These are phyloP conservation scores for Raffaelea arxii DNA, from an alignment of 2,329 filamentous ascomycete genomes.

Conservation along the genomic window DNA sequence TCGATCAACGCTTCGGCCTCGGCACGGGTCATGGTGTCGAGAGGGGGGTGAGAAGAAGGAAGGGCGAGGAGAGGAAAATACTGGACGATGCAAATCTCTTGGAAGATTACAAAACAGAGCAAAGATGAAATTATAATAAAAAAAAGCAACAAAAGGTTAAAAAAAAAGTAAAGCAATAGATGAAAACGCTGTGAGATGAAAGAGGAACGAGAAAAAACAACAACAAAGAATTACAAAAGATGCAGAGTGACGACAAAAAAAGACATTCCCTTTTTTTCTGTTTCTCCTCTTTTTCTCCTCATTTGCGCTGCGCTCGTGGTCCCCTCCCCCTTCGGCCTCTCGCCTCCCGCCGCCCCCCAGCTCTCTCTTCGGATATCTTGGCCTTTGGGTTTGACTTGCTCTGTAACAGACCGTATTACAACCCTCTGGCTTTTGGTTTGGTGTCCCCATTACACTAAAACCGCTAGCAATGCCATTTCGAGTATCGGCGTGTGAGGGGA, in stretches of 20 bases:
- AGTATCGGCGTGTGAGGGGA: no score
- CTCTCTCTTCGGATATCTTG: no score
- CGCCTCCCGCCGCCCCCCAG: no score
- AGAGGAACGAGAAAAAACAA: background rate
- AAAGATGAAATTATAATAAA: slow-evolving; percentile 6
- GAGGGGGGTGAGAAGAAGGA: background rate
- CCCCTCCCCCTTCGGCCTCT: no score
- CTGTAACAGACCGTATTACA: no score
- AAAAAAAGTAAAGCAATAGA: background rate
- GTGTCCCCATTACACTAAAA: no score
- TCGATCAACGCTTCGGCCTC: slow-evolving; percentile 31
- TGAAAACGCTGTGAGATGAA: background rate
- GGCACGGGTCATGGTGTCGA: slow-evolving; percentile 22
- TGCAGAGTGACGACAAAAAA: background rate
- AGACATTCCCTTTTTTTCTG: background rate
- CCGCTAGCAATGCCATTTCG: no score
- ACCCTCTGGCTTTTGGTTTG: no score
- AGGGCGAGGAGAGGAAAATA: background rate
- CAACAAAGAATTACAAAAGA: background rate
- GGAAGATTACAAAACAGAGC: slow-evolving; percentile 2
- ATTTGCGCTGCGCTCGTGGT: no score
- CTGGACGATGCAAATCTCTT: no score
- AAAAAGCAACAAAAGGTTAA: background rate
- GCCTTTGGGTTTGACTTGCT: no score
- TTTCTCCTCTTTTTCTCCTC: background rate